Conservation (phyloP, 768 basidiomycete species). For the Agaricus sinodeliciosus region DNA sequence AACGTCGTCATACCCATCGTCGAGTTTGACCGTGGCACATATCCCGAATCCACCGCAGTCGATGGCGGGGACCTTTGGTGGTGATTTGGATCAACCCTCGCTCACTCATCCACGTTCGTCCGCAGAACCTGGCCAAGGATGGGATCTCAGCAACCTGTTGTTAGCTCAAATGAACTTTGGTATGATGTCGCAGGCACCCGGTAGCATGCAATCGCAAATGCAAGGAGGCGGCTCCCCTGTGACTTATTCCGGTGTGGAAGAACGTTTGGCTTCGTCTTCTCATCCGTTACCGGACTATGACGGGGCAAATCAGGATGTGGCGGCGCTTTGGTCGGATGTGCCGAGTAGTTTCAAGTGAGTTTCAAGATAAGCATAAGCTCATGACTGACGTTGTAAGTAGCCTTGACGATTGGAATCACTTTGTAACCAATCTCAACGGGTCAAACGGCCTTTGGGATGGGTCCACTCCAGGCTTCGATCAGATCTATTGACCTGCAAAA, state of each 20-base stretch:
- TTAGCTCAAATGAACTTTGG: slow-evolving; percentile 19
- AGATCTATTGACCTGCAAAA: not conserved
- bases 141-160: slow-evolving; percentile 21
- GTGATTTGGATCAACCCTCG: no score
- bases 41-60: no score
- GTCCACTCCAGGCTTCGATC: not conserved
- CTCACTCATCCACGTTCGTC: not conserved
- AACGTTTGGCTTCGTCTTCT: not conserved
- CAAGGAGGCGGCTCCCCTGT: not conserved
- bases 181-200: slow-evolving; percentile 7
- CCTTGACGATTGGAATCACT: slow-evolving; percentile 19
- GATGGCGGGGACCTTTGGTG: no score
- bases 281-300: not conserved
- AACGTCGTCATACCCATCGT: no score
- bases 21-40: no score
- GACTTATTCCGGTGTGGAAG: no score
- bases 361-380: not conserved
- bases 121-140: not conserved
- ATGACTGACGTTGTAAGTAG: slow-evolving; percentile 8
- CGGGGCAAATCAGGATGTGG: slow-evolving; percentile 29
- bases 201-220: not conserved
- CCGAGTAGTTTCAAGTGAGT: slow-evolving; percentile 39
- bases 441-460: not conserved
- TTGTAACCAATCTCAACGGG: slow-evolving; percentile 12
- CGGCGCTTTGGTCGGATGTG: slow-evolving; percentile 50